These are phyloP conservation scores for Penicillium nordicum DNA, from an alignment of 2,329 filamentous ascomycete species.

Conservation along the genomic window DNA sequence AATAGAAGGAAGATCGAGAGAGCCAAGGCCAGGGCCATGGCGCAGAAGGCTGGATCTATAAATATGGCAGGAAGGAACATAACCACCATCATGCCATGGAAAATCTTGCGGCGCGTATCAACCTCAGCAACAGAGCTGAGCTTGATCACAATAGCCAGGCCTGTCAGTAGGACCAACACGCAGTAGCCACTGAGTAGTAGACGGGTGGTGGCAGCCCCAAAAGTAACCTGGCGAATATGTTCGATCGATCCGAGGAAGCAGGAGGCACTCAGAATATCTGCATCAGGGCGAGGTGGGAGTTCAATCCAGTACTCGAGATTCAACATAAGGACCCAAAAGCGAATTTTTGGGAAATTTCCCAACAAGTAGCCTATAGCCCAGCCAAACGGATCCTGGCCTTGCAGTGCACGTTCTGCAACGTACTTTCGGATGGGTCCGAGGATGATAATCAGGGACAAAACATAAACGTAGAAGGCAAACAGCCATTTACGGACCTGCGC, in stretches of 20 bases:
- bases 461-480: conserved; percentile 77
- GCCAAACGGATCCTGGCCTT: conserved; percentile 75
- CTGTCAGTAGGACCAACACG: conserved; percentile 63
- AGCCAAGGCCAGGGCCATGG: conserved; percentile 73
- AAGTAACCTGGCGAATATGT: conserved; percentile 58
- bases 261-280: conserved; percentile 33
- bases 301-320: conserved; percentile 73
- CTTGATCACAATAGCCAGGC: conserved; percentile 70
- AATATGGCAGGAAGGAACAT: conserved; percentile 89
- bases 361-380: conserved; percentile 91
- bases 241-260: conserved; percentile 61
- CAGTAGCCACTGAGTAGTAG: conserved; percentile 74
- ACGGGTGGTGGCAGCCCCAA: conserved; percentile 79
- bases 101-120: conserved; percentile 92
- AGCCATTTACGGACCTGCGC: conserved; percentile 74
- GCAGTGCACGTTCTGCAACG: conserved; percentile 64
- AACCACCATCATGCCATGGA: conserved; percentile 96
- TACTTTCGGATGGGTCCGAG: conserved; percentile 69
- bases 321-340: conserved; percentile 66
- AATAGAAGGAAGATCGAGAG: conserved; percentile 83
- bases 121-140: conserved; percentile 79
- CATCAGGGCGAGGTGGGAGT: conserved; percentile 53
- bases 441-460: conserved; percentile 62
- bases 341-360: conserved; percentile 69
- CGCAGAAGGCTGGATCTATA: conserved; percentile 79